A percentile compares a stretch with the other conserved stretches of the same genome.
These are phyloP conservation scores for Clathrospora elynae DNA, from an alignment of 2,329 filamentous ascomycete genomes.

Conservation along the genomic window DNA sequence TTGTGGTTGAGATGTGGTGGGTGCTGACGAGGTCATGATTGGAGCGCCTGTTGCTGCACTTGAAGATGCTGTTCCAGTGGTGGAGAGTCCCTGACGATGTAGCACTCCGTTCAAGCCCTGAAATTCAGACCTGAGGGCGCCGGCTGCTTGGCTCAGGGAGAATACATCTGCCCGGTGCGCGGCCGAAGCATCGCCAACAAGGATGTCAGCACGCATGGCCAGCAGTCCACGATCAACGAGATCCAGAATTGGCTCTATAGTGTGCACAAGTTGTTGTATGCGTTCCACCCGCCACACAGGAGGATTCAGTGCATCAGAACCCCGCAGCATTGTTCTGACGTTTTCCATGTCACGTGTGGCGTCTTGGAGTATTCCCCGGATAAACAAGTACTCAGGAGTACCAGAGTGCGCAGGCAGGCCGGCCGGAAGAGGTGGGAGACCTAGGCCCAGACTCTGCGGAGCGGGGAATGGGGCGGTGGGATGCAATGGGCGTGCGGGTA, in stretches of 20 bases:
- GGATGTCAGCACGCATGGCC: constrained; percentile 28
- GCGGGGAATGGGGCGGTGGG: constrained; percentile 23
- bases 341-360: constrained; percentile 43
- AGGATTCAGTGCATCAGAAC: constrained; percentile 9
- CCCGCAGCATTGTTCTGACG: constrained; percentile 30
- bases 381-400: constrained; percentile 26
- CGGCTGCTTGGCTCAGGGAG: constrained; percentile 36
- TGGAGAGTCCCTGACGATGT: constrained; percentile 16
- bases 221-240: constrained; percentile 35
- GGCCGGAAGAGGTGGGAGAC: constrained; percentile 22
- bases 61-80: constrained; percentile 1
- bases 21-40: constrained; percentile 5
- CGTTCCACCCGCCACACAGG: constrained; percentile 40
- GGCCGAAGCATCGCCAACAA: constrained; percentile 35
- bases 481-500: constrained; percentile 30
- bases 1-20: constrained; percentile 14
- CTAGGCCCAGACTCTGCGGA: constrained; percentile 28
- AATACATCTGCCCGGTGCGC: constrained; percentile 39
- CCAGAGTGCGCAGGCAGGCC: constrained; percentile 17
- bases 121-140: constrained; percentile 34
- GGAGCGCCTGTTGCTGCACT: constrained; percentile 6
- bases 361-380: constrained; percentile 30
- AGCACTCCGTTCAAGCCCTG: constrained; percentile 29
- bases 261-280: constrained; percentile 34
- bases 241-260: constrained; percentile 31